Conservation (phyloP, 306 rosid genomes). For the Quercus rubra region DNA sequence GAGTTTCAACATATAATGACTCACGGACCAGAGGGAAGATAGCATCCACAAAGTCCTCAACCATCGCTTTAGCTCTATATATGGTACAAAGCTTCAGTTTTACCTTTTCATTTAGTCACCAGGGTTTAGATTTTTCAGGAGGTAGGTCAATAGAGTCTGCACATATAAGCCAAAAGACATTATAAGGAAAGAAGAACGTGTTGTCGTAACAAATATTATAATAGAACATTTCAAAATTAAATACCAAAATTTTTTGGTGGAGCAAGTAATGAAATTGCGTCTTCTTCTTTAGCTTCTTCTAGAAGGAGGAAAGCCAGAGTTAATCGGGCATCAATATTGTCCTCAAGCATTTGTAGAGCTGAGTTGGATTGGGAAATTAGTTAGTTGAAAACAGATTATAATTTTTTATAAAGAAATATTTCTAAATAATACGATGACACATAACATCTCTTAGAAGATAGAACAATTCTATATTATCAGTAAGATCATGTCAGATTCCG, state of each 20-base stretch:
- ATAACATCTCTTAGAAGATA: neutral
- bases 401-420: neutral
- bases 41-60: constrained; percentile 39
- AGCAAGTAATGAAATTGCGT: constrained; percentile 71
- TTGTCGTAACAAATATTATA: constrained; percentile 10
- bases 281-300: constrained; percentile 73
- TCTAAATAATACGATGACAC: neutral
- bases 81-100: constrained; percentile 47
- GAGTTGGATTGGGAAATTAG: constrained; percentile 26
- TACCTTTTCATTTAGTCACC: constrained; percentile 68
- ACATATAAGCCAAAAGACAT: constrained; percentile 14
- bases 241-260: constrained; percentile 61
- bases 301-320: constrained; percentile 81
- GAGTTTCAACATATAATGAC: constrained; percentile 37
- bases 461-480: neutral
- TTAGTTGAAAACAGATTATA: constrained; percentile 10
- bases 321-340: constrained; percentile 69
- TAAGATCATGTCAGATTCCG: neutral
- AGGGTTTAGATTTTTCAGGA: constrained; percentile 50
- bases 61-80: constrained; percentile 41
- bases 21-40: constrained; percentile 41
- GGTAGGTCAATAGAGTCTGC: constrained; percentile 48
- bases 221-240: constrained; percentile 16
- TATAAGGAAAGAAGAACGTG: neutral
- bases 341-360: constrained; percentile 60